Base-by-base conservation (phyloP, 768 basidiomycete species). In the Galerina marginata region DNA sequence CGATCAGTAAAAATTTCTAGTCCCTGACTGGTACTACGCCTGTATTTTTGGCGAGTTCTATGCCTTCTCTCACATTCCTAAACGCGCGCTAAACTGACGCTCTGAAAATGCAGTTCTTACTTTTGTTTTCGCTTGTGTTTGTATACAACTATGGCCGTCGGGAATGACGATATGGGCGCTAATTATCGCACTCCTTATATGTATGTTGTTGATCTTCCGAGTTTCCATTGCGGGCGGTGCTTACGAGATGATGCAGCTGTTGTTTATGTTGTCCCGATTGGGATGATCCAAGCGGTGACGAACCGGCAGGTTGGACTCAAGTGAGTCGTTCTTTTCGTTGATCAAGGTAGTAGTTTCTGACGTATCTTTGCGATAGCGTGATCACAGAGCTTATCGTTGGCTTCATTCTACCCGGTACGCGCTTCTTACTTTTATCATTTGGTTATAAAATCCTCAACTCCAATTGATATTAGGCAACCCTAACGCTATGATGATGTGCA, bases 271-370 rank as follows among this genome's bases (percentile, higher is more conserved):
- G 79, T 93, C 33, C 92, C 92, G 12, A 85, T 89, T 56, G 91
- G 79, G 63, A 87, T 91, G 84, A 91, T 93, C 60, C 87, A 91
- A 65, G 90, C 90, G 1, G 85, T 92, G 63, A 93, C 91, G 33
- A 93, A 93, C 71, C 87, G 90, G 67, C 88, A 91, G 72, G 80
- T 92, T 56, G 89, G 68, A 39, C 70, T 82, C 50, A 82, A 82
- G 81, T 82, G 48, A 55, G 77, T 68, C 5, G n/a, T 43, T 25
- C 26, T 39, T 0, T 12, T 36, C 57, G 43, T 11, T 43, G 23
- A 15, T 6, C 38, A 42, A 12, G 9, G 40, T n/a, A 51, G 38
- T n/a, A n/a, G 15, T 33, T 56, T 23, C 38, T 62, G 36, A 59
- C 40, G 26, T 25, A 37, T 51, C 2, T 50, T 26, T 45, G 36